Evolutionary conservation across 352 stramenopile genomes (phyloP).

Genomic region (Pilasporangium apinafurcum): DNA sequence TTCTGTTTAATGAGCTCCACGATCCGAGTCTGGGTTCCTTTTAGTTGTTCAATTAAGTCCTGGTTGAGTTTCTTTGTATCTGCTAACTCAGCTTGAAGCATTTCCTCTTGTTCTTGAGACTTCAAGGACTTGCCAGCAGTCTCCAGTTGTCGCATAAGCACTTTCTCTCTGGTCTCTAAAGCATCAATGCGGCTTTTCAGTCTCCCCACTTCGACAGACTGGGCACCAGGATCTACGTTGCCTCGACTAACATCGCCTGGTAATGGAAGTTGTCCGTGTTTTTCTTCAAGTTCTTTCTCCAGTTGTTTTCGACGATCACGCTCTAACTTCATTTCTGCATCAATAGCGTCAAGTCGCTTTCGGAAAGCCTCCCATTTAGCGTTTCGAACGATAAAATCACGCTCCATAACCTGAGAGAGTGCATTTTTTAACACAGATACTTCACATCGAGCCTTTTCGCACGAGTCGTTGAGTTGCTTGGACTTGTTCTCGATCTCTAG

Average conservation of each 20-base stretch:
- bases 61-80: conserved; percentile 29
- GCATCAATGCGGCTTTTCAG: conserved; percentile 56
- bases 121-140: conserved; percentile 13
- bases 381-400: conserved; percentile 52
- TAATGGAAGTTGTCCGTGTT: conserved; percentile 23
- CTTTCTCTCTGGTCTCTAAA: conserved; percentile 57
- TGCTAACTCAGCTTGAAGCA: conserved; percentile 16
- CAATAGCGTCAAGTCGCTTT: conserved; percentile 56
- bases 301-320: conserved; percentile 46
- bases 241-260: conserved; percentile 4
- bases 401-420: conserved; percentile 44
- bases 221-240: conserved; percentile 6
- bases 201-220: conserved; percentile 27
- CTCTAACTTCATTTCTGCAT: conserved; percentile 52
- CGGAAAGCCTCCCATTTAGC: conserved; percentile 66
- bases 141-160: conserved; percentile 54
- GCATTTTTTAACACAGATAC: conserved; percentile 38
- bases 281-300: conserved; percentile 59
- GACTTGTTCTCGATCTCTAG: conserved; percentile 38
- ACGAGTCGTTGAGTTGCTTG: conserved; percentile 18
- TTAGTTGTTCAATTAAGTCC: conserved; percentile 46
- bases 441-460: conserved; percentile 25
- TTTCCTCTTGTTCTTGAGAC: conserved; percentile 17
- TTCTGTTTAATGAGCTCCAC: conserved; percentile 35
- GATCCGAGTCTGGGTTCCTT: conserved; percentile 30